A percentile compares a stretch with the other conserved stretches of the same genome.
Evolutionary conservation across 495 filamentous ascomycete species (phyloP).

Genomic region (Pyrenopolyporus hunteri): DNA sequence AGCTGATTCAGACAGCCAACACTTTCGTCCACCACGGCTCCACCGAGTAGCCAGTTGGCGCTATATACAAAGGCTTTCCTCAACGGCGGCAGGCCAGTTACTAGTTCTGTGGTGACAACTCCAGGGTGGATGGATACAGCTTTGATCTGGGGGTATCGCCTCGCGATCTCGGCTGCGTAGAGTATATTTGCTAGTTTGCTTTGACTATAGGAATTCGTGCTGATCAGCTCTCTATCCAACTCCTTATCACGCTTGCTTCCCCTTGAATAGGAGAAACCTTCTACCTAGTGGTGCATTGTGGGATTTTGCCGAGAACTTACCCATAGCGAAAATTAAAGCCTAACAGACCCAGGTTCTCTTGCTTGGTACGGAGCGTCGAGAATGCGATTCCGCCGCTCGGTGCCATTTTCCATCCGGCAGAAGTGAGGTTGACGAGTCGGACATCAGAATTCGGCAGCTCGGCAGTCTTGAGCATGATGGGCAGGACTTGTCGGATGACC

Average conservation of each 20-base stretch:
- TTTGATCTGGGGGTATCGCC: slow-evolving; percentile 60
- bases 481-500: slow-evolving; percentile 66
- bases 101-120: slow-evolving; percentile 61
- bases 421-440: slow-evolving; percentile 47
- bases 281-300: neutral
- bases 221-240: neutral
- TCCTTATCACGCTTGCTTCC: neutral
- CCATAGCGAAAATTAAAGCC: slow-evolving; percentile 27
- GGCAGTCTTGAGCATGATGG: slow-evolving; percentile 60
- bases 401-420: slow-evolving; percentile 38
- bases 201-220: slow-evolving; percentile 44
- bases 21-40: slow-evolving; percentile 41
- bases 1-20: slow-evolving; percentile 64
- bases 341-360: slow-evolving; percentile 27
- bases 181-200: slow-evolving; percentile 58
- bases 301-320: slow-evolving; percentile 13
- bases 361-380: slow-evolving; percentile 46
- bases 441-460: slow-evolving; percentile 47
- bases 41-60: slow-evolving; percentile 23
- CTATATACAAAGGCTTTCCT: slow-evolving; percentile 41
- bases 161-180: slow-evolving; percentile 49
- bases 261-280: neutral
- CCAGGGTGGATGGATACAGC: slow-evolving; percentile 71
- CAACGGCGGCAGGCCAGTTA: slow-evolving; percentile 41
- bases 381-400: slow-evolving; percentile 49